Evolutionary conservation across 1,284 basidiomycete genomes (phyloP).

Genomic region (Tremellales sp.): DNA sequence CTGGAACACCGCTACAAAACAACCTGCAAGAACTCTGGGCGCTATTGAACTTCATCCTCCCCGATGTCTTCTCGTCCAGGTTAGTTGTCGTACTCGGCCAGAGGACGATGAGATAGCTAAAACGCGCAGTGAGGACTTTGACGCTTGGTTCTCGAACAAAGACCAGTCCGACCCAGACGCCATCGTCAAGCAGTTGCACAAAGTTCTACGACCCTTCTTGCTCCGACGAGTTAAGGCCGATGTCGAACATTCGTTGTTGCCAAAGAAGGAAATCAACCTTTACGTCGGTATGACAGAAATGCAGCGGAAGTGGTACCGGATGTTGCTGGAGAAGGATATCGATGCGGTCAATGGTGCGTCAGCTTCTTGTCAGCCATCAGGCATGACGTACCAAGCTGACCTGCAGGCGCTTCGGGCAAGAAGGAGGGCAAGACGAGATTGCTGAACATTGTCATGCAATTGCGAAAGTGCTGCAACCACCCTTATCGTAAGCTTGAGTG

Average conservation of each 20-base stretch:
- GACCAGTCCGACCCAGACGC: slow-evolving; percentile 68
- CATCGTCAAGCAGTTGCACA: slow-evolving; percentile 95
- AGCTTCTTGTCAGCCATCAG: background rate
- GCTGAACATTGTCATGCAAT: slow-evolving; percentile 99
- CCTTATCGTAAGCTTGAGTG: slow-evolving; percentile 50
- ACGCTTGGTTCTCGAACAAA: slow-evolving; percentile 75
- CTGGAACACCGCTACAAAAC: slow-evolving; percentile 96
- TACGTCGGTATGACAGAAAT: slow-evolving; percentile 97
- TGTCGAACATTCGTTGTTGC: slow-evolving; percentile 92
- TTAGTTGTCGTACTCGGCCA: slow-evolving; percentile 10
- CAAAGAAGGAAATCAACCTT: slow-evolving; percentile 99
- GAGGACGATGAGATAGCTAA: background rate
- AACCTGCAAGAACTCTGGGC: slow-evolving; percentile 97
- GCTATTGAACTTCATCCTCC: slow-evolving; percentile 89
- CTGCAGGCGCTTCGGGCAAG: slow-evolving; percentile 76
- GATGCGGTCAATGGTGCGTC: slow-evolving; percentile 87
- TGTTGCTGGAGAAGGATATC: slow-evolving; percentile 95
- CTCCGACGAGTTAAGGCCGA: slow-evolving; percentile 93
- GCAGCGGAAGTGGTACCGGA: slow-evolving; percentile 97
- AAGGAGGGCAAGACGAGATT: slow-evolving; percentile 97
- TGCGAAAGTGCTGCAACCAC: slow-evolving; percentile 59
- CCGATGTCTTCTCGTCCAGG: slow-evolving; percentile 51
- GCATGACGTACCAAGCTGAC: slow-evolving; percentile 1
- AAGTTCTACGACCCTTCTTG: slow-evolving; percentile 92
- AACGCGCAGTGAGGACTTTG: slow-evolving; percentile 71